A percentile compares a stretch with the other conserved stretches of the same genome.
Evolutionary conservation across 2,329 filamentous ascomycete species (phyloP).

Genomic region (Penicillium expansum): DNA sequence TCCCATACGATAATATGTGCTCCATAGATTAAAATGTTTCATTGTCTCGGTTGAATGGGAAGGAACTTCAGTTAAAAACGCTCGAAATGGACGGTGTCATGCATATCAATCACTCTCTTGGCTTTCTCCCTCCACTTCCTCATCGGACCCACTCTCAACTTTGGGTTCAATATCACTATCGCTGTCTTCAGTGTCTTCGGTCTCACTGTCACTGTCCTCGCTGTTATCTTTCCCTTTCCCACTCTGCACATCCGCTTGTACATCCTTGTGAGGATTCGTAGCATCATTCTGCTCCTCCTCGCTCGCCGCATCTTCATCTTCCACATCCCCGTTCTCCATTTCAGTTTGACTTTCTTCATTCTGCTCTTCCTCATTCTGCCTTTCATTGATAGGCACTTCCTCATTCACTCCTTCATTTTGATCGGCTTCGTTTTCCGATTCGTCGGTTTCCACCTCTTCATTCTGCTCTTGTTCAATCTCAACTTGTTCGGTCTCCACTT

Average conservation of each 20-base stretch:
- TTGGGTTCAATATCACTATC: neutral
- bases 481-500: neutral
- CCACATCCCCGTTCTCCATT: neutral
- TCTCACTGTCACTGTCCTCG: neutral
- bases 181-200: neutral
- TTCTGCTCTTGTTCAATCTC: neutral
- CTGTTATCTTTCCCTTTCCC: neutral
- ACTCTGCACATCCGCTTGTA: neutral
- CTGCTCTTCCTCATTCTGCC: neutral
- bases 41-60: neutral
- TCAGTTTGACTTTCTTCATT: neutral
- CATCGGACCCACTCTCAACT: neutral
- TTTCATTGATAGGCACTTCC: neutral
- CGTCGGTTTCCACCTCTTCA: neutral
- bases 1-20: neutral
- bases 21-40: neutral
- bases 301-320: neutral
- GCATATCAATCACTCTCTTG: neutral
- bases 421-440: neutral
- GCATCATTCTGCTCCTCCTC: neutral
- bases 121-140: neutral
- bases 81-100: neutral
- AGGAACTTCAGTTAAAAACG: no score
- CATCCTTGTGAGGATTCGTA: neutral
- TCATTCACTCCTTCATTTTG: neutral